Conservation (phyloP, 2,329 filamentous ascomycete genomes). For the Phialophora expanda region DNA sequence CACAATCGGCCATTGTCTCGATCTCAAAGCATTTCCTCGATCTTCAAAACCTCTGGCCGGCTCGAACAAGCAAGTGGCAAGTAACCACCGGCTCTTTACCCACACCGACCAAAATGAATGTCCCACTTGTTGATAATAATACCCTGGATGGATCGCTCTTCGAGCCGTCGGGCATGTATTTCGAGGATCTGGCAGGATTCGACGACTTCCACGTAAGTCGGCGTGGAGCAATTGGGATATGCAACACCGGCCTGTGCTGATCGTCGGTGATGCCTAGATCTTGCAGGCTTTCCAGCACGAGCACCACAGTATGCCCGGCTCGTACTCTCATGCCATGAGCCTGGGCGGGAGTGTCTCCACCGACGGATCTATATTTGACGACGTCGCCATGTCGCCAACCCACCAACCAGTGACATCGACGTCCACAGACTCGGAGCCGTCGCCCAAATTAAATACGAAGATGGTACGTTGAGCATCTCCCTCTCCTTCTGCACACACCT, state of each 20-base stretch:
- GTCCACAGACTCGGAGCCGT: slow-evolving; percentile 16
- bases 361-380: slow-evolving; percentile 1
- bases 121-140: slow-evolving; percentile 1
- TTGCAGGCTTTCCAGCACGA: slow-evolving; percentile 6
- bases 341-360: not conserved
- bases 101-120: not conserved
- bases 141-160: not conserved
- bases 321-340: not conserved
- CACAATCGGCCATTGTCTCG: not conserved
- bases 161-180: slow-evolving; percentile 1
- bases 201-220: slow-evolving; percentile 17
- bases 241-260: not conserved
- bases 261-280: not conserved
- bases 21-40: not conserved
- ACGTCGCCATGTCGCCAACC: slow-evolving; percentile 3
- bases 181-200: slow-evolving; percentile 8
- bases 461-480: too few relatives aligned
- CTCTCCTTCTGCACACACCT: not conserved
- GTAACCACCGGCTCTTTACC: too few relatives aligned
- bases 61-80: not conserved
- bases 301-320: not conserved
- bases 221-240: not conserved
- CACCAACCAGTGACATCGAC: slow-evolving; percentile 6
- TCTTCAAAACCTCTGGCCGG: not conserved
- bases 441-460: slow-evolving; percentile 6